Evolutionary conservation across 140 eudicot genomes (phyloP).

Genomic region (Erigeron philadelphicus): DNA sequence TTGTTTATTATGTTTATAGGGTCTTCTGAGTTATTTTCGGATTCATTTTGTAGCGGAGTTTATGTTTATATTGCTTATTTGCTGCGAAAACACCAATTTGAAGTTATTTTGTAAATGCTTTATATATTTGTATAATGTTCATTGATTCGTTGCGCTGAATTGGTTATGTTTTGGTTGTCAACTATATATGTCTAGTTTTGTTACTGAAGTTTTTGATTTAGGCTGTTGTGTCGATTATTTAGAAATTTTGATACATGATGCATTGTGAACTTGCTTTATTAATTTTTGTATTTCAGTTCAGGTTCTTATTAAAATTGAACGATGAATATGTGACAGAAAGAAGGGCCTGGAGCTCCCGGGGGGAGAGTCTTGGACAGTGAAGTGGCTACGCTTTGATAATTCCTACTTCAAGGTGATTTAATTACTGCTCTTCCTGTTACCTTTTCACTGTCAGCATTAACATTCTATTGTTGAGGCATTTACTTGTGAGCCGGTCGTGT

Average conservation of each 20-base stretch:
- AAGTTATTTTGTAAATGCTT: background rate
- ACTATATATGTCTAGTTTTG: background rate
- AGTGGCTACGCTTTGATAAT: conserved; percentile 96
- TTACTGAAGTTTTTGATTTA: background rate
- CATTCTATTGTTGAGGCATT: too few relatives aligned
- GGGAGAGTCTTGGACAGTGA: conserved; percentile 94
- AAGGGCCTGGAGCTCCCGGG: conserved; percentile 99
- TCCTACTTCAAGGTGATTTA: conserved; percentile 79
- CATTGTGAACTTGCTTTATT: background rate
- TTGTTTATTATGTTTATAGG: too few relatives aligned
- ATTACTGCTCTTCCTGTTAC: background rate
- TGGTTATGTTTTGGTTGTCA: background rate
- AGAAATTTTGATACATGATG: background rate
- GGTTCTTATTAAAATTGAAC: conserved; percentile 1
- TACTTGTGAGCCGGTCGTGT: too few relatives aligned
- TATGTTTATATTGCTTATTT: background rate
- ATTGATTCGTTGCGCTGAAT: too few relatives aligned
- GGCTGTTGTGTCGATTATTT: background rate
- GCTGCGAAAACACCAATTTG: too few relatives aligned
- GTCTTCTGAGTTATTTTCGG: too few relatives aligned
- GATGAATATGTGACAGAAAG: conserved; percentile 60
- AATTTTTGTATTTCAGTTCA: background rate
- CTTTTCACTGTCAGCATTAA: background rate
- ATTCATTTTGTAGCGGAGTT: too few relatives aligned
- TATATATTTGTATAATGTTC: background rate